Base-by-base conservation (phyloP, 148 eudicot genomes). In the Rhododendron mucronatum region DNA sequence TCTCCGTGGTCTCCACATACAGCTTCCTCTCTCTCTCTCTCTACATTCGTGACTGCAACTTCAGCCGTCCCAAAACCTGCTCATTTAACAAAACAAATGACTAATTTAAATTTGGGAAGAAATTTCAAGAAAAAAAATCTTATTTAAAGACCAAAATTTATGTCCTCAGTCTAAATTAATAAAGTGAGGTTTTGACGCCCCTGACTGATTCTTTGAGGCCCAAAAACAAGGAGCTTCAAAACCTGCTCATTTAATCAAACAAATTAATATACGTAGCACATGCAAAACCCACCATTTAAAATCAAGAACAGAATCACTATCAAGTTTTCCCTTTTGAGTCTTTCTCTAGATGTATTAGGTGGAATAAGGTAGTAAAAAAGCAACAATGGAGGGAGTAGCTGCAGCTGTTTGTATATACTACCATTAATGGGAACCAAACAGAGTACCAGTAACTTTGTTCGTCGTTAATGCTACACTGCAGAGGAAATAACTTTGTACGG, bases 31-130 rank as follows among this genome's bases (percentile, higher is more conserved):
- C 44, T 21, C 48, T 35, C 47, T 82, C 73, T 59, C 51, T 82
- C 74, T 39, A 82, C 84, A 82, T 82, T 82, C 21, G 41, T 5
- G 39, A 50, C 82, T 80, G 61, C 33, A 26, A 80, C 63, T 28
- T 28, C 63, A 15, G 37, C 63, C 33, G 53, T 11, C 16, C 53
- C 81, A 45, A 41, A 77, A 37, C 80, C 80, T 35, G 80, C 80
- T 77, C 45, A 77, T 45, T 76, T 15, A 9, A 47, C 16, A 55
- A 55, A 55, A 55, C 61, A 55, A 55, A 18, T 15, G 4, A 55
- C 61, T 55, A 55, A 16, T 55, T 3, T 55, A 12, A 55, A 55
- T 55, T 55, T 55, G 59, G 59, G 59, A 18, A 55, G 7, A 18
- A 55, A 16, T 55, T 55, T 55, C 7, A 55, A 55, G 5, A 18